These are phyloP conservation scores for Schrenkiella parvula DNA, from an alignment of 345 rosid genomes.

Conservation along the genomic window DNA sequence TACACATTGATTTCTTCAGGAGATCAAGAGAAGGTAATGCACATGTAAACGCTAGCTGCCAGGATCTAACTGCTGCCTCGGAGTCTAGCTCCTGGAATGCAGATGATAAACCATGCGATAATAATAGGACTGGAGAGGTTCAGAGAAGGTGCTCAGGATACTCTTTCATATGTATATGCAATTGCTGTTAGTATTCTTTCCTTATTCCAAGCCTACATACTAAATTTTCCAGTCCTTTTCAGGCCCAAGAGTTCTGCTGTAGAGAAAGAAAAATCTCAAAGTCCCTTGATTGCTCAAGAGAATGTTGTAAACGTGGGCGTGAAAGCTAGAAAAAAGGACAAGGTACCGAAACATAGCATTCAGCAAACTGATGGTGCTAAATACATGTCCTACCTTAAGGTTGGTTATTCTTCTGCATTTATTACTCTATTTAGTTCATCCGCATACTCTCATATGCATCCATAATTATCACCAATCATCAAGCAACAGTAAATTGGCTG, in stretches of 20 bases:
- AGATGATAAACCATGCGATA: slow-evolving; percentile 68
- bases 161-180: slow-evolving; percentile 3
- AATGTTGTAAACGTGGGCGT: slow-evolving; percentile 33
- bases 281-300: slow-evolving; percentile 36
- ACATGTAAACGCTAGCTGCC: slow-evolving; percentile 40
- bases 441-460: background rate
- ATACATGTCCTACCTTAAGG: slow-evolving; percentile 96
- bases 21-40: slow-evolving; percentile 44
- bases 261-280: slow-evolving; percentile 41
- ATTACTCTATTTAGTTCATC: background rate
- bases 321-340: slow-evolving; percentile 45
- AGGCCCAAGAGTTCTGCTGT: slow-evolving; percentile 43
- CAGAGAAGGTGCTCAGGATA: slow-evolving; percentile 50
- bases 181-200: slow-evolving; percentile 12
- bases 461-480: background rate
- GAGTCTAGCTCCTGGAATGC: slow-evolving; percentile 71
- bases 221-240: slow-evolving; percentile 19
- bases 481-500: slow-evolving; percentile 5
- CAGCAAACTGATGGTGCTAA: slow-evolving; percentile 65
- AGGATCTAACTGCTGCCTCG: slow-evolving; percentile 51
- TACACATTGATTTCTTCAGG: slow-evolving; percentile 18
- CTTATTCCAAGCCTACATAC: background rate
- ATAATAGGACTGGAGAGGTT: slow-evolving; percentile 50
- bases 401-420: slow-evolving; percentile 32
- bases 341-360: slow-evolving; percentile 45